Evolutionary conservation across 176 grass and related monocot species (phyloP).

Genomic region (Oryza nivara): DNA sequence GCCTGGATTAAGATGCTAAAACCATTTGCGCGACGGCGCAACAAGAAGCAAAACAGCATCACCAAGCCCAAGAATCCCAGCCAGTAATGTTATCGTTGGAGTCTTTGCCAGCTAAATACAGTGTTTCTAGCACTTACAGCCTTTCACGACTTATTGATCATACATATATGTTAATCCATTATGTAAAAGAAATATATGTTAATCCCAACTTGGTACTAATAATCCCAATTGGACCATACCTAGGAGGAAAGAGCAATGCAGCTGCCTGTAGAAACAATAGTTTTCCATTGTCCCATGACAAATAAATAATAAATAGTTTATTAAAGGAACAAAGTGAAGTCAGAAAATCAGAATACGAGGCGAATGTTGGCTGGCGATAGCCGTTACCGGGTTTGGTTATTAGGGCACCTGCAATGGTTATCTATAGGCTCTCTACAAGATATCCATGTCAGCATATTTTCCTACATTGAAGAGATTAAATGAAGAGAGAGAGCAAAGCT

Average conservation of each 20-base stretch:
- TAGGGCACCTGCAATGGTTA: no score
- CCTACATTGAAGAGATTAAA: no score
- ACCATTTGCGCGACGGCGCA: background rate
- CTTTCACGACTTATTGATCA: background rate
- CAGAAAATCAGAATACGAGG: background rate
- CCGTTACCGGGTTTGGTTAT: no score
- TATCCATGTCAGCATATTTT: no score
- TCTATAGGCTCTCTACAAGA: no score
- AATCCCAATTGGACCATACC: background rate
- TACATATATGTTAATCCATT: no score
- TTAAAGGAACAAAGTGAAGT: background rate
- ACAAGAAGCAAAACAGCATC: background rate
- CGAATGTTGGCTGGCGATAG: no score
- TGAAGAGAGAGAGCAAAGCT: no score
- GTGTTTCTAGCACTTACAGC: no score
- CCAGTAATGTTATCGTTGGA: no score
- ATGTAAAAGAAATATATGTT: background rate
- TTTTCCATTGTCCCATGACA: background rate
- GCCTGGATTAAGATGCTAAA: background rate
- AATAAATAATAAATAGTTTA: no score
- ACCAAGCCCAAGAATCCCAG: background rate
- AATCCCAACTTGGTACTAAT: constrained; percentile 1
- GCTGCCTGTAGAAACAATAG: background rate
- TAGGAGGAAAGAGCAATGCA: background rate
- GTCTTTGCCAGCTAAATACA: background rate